These are phyloP conservation scores for Leccinum broughii DNA, from an alignment of 768 basidiomycete genomes.

Conservation along the genomic window DNA sequence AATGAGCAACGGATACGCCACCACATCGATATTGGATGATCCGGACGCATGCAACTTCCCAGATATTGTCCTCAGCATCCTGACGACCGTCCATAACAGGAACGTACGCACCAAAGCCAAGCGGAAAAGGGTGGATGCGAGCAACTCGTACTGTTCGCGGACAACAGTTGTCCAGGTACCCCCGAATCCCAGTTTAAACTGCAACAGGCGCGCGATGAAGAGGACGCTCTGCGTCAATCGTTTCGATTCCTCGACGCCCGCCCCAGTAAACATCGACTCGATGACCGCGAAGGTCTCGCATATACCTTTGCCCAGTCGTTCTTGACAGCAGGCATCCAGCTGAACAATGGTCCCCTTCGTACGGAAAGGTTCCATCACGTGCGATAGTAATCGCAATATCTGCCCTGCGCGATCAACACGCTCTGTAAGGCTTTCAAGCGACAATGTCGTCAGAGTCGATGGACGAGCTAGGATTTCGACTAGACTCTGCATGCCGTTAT, in stretches of 20 bases:
- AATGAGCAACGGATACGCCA: conserved; percentile 63
- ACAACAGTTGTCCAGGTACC: conserved; percentile 54
- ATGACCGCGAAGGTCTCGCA: conserved; percentile 45
- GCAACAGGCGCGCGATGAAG: conserved; percentile 64
- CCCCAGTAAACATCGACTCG: conserved; percentile 36
- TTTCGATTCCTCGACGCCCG: conserved; percentile 23
- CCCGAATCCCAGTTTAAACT: conserved; percentile 71
- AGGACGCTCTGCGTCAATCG: conserved; percentile 45
- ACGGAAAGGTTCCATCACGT: conserved; percentile 67
- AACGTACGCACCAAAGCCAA: conserved; percentile 50
- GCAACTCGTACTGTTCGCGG: conserved; percentile 44
- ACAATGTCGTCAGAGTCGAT: conserved; percentile 18
- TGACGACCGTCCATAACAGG: conserved; percentile 2
- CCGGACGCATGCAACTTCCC: conserved; percentile 57
- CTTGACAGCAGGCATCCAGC: conserved; percentile 45
- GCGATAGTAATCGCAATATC: conserved; percentile 65
- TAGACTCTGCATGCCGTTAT: conserved; percentile 69
- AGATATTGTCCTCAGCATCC: conserved; percentile 1
- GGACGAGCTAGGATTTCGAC: conserved; percentile 50
- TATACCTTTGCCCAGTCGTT: conserved; percentile 49
- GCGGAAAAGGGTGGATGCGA: conserved; percentile 47
- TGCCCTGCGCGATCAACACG: conserved; percentile 61
- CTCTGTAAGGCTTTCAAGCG: conserved; percentile 35
- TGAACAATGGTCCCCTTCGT: conserved; percentile 52
- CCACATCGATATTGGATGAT: conserved; percentile 47